Conservation (phyloP, 2,329 filamentous ascomycete species). For the Myrmaecium sp. region DNA sequence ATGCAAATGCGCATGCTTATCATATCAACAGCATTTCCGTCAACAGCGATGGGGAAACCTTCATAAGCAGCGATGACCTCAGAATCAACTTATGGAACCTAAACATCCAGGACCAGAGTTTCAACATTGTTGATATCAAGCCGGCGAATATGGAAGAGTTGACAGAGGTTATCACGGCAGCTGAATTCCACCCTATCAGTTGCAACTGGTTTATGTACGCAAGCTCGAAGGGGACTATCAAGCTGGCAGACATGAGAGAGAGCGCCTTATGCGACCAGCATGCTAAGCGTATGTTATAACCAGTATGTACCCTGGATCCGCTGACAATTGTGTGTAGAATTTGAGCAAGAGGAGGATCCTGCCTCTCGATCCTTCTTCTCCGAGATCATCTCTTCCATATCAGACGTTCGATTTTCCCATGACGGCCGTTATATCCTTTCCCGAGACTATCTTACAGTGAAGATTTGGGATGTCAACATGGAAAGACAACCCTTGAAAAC, state of each 20-base stretch:
- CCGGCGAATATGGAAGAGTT: conserved; percentile 99
- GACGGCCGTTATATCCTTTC: conserved; percentile 96
- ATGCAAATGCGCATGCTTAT: conserved; percentile 96
- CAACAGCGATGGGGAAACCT: conserved; percentile 97
- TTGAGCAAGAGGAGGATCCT: conserved; percentile 96
- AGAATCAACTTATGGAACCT: conserved; percentile 98
- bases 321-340: conserved; percentile 42
- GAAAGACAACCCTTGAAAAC: conserved; percentile 94
- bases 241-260: conserved; percentile 95
- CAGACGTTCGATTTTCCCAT: conserved; percentile 91
- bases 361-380: conserved; percentile 97
- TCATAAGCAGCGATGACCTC: conserved; percentile 95
- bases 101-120: conserved; percentile 98
- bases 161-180: conserved; percentile 95
- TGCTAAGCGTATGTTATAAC: conserved; percentile 60
- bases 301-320: not conserved
- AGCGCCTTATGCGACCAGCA: conserved; percentile 92
- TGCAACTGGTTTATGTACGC: conserved; percentile 99
- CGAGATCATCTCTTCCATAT: conserved; percentile 98
- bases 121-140: conserved; percentile 99
- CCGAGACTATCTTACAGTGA: conserved; percentile 93
- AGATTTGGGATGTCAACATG: conserved; percentile 99
- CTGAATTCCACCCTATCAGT: conserved; percentile 89
- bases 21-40: conserved; percentile 99
- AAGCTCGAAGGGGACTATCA: conserved; percentile 97